phyloP scores from a whole-genome alignment of 192 early-diverging fungal species.

The Funneliformis geosporum region DNA sequence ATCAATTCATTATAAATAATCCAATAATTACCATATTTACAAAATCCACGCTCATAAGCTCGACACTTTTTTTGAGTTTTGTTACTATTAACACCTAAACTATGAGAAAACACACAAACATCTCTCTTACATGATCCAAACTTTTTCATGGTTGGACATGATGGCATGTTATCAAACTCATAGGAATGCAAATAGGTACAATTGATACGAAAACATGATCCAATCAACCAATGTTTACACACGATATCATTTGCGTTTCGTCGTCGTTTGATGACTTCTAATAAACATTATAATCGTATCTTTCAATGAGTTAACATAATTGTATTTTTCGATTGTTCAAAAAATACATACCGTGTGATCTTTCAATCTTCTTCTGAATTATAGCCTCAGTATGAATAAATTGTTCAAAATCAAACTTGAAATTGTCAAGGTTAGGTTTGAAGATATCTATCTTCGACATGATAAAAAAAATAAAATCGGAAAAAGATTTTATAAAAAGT shows the following conservation, averaged over 20 bases:
- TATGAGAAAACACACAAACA: background rate
- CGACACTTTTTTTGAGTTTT: background rate
- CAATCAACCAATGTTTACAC: background rate
- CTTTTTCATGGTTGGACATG: background rate
- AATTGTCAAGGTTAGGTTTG: background rate
- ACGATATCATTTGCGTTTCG: background rate
- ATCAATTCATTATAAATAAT: background rate
- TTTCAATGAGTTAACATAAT: background rate
- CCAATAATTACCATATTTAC: background rate
- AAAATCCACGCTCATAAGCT: background rate
- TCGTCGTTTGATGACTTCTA: background rate
- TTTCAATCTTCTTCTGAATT: background rate
- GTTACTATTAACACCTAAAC: background rate
- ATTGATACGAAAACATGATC: background rate
- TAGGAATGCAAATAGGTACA: background rate
- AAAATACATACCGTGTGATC: background rate
- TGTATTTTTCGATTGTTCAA: background rate
- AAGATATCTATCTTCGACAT: background rate
- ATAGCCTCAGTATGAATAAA: background rate
- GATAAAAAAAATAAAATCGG: background rate
- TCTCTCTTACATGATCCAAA: background rate
- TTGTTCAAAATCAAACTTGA: background rate
- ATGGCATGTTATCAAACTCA: background rate
- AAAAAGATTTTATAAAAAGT: background rate
- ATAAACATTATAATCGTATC: background rate